Conservation (phyloP, 2,329 filamentous ascomycete species). For the Phyllosticta ampelicida region DNA sequence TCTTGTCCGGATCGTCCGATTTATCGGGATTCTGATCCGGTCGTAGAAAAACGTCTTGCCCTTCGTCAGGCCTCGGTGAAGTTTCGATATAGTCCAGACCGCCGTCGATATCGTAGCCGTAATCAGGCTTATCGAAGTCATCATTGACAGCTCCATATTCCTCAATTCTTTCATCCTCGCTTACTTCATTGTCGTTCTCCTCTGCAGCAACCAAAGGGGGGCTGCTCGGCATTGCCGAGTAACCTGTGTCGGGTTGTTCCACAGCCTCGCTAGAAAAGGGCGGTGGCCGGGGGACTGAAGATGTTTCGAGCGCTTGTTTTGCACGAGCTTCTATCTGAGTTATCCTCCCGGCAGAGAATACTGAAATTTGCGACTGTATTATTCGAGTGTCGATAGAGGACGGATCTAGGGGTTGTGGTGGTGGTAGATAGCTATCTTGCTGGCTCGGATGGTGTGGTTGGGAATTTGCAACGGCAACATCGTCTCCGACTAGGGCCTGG, state of each 20-base stretch:
- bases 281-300: conserved; percentile 19
- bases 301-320: conserved; percentile 12
- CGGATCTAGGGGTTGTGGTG: conserved; percentile 21
- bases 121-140: conserved; percentile 9
- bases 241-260: conserved; percentile 16
- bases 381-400: conserved; percentile 29
- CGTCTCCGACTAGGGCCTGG: background rate
- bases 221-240: conserved; percentile 26
- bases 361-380: conserved; percentile 21
- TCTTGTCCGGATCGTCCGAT: background rate
- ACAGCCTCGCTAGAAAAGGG: conserved; percentile 14
- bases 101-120: conserved; percentile 1
- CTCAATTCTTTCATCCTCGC: conserved; percentile 7
- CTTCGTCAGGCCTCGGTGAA: background rate
- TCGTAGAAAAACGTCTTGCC: background rate
- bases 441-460: conserved; percentile 26
- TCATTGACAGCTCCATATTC: conserved; percentile 4
- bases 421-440: conserved; percentile 18
- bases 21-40: background rate
- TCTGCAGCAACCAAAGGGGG: conserved; percentile 21
- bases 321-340: conserved; percentile 3
- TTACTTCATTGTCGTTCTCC: conserved; percentile 17
- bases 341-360: conserved; percentile 1
- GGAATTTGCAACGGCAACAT: conserved; percentile 35
- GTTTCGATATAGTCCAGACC: conserved; percentile 3